A percentile compares a stretch with the other conserved stretches of the same genome.
Evolutionary conservation across 2,329 filamentous ascomycete genomes (phyloP).

Genomic region (Cadophora sp.): DNA sequence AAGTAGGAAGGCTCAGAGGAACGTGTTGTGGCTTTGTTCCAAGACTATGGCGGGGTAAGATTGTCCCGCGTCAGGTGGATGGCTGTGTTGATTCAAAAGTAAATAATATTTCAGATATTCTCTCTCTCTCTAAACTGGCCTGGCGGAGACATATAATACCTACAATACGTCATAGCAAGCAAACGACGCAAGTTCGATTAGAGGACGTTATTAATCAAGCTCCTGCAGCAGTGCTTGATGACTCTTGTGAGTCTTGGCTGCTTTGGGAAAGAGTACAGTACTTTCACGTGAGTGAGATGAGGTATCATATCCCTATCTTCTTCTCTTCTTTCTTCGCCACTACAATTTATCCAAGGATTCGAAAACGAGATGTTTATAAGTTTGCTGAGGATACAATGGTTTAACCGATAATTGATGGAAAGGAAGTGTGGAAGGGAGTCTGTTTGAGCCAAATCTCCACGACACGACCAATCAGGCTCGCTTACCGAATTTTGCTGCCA

Average conservation of each 20-base stretch:
- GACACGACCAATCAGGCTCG: too few species aligned
- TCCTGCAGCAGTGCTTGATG: neutral
- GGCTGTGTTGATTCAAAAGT: neutral
- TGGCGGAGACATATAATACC: neutral
- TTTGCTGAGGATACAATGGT: too few species aligned
- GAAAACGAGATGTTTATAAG: too few species aligned
- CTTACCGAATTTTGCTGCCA: too few species aligned
- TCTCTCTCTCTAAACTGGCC: neutral
- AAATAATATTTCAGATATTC: too few species aligned
- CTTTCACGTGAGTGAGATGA: neutral
- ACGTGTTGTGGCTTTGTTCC: neutral
- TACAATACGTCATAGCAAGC: neutral
- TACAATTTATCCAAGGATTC: too few species aligned
- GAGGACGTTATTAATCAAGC: neutral
- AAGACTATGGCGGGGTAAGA: slow-evolving; percentile 15
- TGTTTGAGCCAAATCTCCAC: too few species aligned
- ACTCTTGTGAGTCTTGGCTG: neutral
- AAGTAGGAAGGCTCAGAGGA: neutral
- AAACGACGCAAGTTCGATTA: neutral
- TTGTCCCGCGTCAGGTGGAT: slow-evolving; percentile 10
- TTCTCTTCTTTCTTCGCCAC: too few species aligned
- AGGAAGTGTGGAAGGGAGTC: too few species aligned
- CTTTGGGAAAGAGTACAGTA: neutral
- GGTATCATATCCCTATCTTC: neutral
- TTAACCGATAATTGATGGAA: too few species aligned